Evolutionary conservation across 1,284 basidiomycete genomes (phyloP), one percentile per base, ranked within the genome.

Genomic region (Pyrrhoderma lamaoense): DNA sequence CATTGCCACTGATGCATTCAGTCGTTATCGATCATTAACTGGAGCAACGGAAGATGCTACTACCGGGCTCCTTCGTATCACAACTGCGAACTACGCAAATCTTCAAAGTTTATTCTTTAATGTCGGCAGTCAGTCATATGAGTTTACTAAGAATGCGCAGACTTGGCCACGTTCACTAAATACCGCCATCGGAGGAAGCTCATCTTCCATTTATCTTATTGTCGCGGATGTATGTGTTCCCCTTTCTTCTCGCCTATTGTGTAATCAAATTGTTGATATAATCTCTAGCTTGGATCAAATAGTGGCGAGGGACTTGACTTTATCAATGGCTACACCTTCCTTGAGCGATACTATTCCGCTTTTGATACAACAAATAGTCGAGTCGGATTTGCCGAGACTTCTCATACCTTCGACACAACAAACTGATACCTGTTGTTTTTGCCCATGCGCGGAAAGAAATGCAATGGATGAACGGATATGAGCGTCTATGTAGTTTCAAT

Each of bases 291-390:
- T 23, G 56, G 56, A 2, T 35, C 42, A n/a, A 18, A 37, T 23
- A 49, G 50, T 34, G 53, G 45, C 9, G 35, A 49, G 43, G 53
- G 53, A 11, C 16, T 55, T 31, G 57, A 57, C 45, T 60, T 60
- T 49, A 53, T 57, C 44, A 60, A 60, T 35, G 59, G 59, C 5
- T 47, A 48, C 23, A 46, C 47, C 8, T 58, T 55, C 51, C 49
- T 59, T 35, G 59, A 60, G 46, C 54, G 56, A 19, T 58, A 57
- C 47, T 60, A 59, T 39, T 56, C 58, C 34, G 53, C 56, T 3
- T 60, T 55, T 38, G 59, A 60, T 49, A 57, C 56, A 8, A 53
- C 52, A 8, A 59, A 60, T 44, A 53, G 49, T 42, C 56, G 40
- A 3, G 58, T 60, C 42, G 59, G 59, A 18, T 53, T 60, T 19